Evolutionary conservation across 1,284 basidiomycete species (phyloP).

Genomic region (Porogramme epimiltina): DNA sequence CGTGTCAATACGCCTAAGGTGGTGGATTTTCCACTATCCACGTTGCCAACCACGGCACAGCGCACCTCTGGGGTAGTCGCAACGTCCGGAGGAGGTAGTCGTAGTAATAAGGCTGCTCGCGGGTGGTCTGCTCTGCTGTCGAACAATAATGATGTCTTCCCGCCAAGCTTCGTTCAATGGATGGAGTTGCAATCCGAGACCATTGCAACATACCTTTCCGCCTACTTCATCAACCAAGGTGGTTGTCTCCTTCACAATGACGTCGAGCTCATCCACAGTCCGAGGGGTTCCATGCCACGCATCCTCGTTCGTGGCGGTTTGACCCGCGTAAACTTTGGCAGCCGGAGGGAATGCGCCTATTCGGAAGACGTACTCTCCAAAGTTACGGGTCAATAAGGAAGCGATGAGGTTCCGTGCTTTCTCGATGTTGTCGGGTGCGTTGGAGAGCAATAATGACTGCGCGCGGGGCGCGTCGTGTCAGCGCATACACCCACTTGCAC

Average conservation of each 20-base stretch:
- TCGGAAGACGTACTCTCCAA: slow-evolving; percentile 72
- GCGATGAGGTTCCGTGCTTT: slow-evolving; percentile 63
- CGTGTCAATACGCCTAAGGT: slow-evolving; percentile 87
- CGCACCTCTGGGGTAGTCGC: slow-evolving; percentile 85
- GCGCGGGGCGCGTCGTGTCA: background rate
- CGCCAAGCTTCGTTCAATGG: background rate
- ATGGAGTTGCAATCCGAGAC: background rate
- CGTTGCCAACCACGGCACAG: slow-evolving; percentile 94
- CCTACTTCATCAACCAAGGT: slow-evolving; percentile 69
- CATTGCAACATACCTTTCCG: slow-evolving; percentile 55
- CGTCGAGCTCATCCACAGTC: slow-evolving; percentile 54
- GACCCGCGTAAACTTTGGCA: slow-evolving; percentile 52
- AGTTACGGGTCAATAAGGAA: slow-evolving; percentile 60
- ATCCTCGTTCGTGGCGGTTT: slow-evolving; percentile 44
- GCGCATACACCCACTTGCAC: background rate
- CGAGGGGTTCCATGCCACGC: slow-evolving; percentile 57
- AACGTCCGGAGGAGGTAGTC: slow-evolving; percentile 72
- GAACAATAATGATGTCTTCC: slow-evolving; percentile 59
- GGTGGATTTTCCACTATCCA: slow-evolving; percentile 93
- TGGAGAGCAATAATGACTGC: slow-evolving; percentile 53
- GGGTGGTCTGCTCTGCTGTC: slow-evolving; percentile 48
- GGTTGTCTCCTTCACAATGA: slow-evolving; percentile 44
- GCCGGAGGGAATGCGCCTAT: slow-evolving; percentile 66
- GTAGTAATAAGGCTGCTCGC: slow-evolving; percentile 59
- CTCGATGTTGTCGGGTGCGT: slow-evolving; percentile 45